phyloP scores from a whole-genome alignment of 352 stramenopile genomes.

The Phytophthora uliginosa region DNA sequence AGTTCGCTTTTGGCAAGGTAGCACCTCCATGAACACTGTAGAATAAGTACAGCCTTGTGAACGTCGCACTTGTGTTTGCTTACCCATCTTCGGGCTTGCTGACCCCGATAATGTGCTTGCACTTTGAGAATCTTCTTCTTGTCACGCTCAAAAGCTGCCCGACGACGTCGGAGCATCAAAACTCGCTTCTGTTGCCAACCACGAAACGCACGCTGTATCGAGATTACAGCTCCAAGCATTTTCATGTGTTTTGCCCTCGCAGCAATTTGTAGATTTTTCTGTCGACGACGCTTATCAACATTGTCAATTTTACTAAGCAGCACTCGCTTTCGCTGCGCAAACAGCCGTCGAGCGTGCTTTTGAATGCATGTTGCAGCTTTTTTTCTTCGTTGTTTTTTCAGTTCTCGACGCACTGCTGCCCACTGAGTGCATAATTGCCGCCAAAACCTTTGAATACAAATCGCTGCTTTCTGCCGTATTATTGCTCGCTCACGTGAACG shows the following conservation, averaged over 20 bases:
- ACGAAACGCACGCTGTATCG: constrained; percentile 55
- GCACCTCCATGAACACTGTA: constrained; percentile 69
- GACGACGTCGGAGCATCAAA: constrained; percentile 45
- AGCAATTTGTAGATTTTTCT: constrained; percentile 17
- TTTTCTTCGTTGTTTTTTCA: constrained; percentile 42
- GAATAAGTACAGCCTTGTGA: constrained; percentile 29
- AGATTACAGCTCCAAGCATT: constrained; percentile 51
- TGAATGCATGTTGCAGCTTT: constrained; percentile 63
- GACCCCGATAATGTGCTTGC: constrained; percentile 62
- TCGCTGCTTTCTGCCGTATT: constrained; percentile 32
- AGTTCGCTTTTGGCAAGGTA: constrained; percentile 38
- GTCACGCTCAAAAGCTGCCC: constrained; percentile 72
- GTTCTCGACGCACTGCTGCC: constrained; percentile 51
- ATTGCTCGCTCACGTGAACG: constrained; percentile 7
- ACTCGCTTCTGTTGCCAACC: constrained; percentile 50
- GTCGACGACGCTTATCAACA: constrained; percentile 28
- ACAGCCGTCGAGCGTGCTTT: constrained; percentile 37
- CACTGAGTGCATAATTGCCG: constrained; percentile 52
- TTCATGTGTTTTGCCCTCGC: constrained; percentile 13
- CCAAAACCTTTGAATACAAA: constrained; percentile 67
- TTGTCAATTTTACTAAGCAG: constrained; percentile 54
- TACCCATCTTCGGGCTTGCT: constrained; percentile 41
- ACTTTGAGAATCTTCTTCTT: constrained; percentile 64
- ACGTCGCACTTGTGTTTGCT: constrained; percentile 36
- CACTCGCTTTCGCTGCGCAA: constrained; percentile 39